Base-by-base conservation (phyloP, 805 yeast species). In the Hanseniaspora thailandica region DNA sequence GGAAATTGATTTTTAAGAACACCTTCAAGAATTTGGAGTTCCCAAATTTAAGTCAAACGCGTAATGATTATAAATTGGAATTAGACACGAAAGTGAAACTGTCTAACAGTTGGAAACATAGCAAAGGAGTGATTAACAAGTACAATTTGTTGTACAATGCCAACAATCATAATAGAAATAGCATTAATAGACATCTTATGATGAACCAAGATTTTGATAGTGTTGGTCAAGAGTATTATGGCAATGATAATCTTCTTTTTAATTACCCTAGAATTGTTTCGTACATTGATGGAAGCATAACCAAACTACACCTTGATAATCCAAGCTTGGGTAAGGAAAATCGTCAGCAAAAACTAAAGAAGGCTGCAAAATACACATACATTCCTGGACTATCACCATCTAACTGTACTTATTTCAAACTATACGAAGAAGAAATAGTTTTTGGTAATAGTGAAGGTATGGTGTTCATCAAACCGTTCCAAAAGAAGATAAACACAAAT, bases 1-100 rank as follows among this genome's bases (percentile, higher is more conserved):
- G 75, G 76, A 70, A 70, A 57, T 65, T 64, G 51, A 58, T 71
- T 35, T 69, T 71, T 54, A 56, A 61, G 12, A 58, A 66, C 25
- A 62, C 59, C 20, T 63, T 63, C 44, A 56, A 61, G 13, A 61
- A 68, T 0, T 57, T 59, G 20, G 51, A 57, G 23, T 71, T 71
- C 60, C 72, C 74, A 25, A 69, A 74, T 0, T 59, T 65, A 31
- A 62, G 73, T 2, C 59, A 61, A n/a, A 66, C 72, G 0, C 39
- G 44, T 13, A 63, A 62, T 49, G 71, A 60, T 55, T 67, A 69
- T 50, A 61, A 61, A 13, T n/a, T 43, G 0, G 76, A 71, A 58
- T 61, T 65, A 39, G 57, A 66, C 26, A 60, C 60, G 35, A 58
- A 74, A 41, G 58, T 60, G 31, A 58, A 62, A 9, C 57, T 62